phyloP scores from a whole-genome alignment of 805 yeast species.

The Metschnikowia lachancei region DNA sequence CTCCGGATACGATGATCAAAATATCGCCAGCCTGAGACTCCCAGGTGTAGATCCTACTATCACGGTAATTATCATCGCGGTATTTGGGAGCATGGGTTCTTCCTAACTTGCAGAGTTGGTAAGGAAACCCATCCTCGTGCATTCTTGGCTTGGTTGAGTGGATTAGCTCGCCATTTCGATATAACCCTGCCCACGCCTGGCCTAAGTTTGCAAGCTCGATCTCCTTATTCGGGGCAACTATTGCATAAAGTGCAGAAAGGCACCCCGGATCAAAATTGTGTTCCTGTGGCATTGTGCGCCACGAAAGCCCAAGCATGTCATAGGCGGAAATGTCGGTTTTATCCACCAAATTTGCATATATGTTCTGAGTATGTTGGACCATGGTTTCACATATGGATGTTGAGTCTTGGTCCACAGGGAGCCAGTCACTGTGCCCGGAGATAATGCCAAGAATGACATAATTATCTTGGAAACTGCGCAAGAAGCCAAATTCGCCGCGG shows the following conservation, averaged over 20 bases:
- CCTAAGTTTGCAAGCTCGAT: constrained; percentile 4
- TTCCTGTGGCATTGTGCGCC: neutral
- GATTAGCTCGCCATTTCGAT: constrained; percentile 1
- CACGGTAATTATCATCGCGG: neutral
- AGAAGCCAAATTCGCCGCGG: neutral
- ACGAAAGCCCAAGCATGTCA: neutral
- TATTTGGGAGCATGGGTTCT: neutral
- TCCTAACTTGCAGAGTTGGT: constrained; percentile 2
- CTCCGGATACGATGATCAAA: constrained; percentile 1
- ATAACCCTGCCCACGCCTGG: constrained; percentile 5
- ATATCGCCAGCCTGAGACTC: neutral
- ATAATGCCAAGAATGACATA: neutral
- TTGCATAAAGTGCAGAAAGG: constrained; percentile 1
- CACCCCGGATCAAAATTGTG: constrained; percentile 7
- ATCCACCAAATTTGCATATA: neutral
- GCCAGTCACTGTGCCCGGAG: constrained; percentile 4
- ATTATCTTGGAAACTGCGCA: neutral
- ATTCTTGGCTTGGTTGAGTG: neutral
- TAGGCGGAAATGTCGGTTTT: neutral
- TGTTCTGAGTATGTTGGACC: neutral
- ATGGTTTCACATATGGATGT: neutral
- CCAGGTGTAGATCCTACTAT: constrained; percentile 1
- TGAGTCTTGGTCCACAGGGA: neutral
- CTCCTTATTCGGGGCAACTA: neutral
- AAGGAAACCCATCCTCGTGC: constrained; percentile 3